phyloP scores from a whole-genome alignment of 1,284 basidiomycete species.

The Irpex sp. region DNA sequence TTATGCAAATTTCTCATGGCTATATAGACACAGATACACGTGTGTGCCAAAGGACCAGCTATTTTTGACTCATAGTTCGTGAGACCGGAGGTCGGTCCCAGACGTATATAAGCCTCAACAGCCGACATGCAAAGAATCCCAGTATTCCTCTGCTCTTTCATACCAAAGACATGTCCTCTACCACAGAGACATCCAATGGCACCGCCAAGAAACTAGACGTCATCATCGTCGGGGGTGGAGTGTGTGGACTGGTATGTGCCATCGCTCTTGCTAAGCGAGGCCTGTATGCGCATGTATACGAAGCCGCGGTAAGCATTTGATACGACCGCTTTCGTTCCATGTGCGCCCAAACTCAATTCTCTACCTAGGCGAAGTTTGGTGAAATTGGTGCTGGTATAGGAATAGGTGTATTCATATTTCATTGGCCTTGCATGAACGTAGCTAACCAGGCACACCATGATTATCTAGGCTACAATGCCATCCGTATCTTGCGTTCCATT shows the following conservation, averaged over 20 bases:
- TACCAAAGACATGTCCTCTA: background rate
- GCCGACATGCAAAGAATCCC: too few species aligned
- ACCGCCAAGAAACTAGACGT: conserved; percentile 1
- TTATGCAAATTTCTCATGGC: too few species aligned
- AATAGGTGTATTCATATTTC: conserved; percentile 30
- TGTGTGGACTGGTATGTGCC: conserved; percentile 16
- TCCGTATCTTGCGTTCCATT: conserved; percentile 40
- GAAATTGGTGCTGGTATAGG: conserved; percentile 52
- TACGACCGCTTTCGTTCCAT: too few species aligned
- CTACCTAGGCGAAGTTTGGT: conserved; percentile 34
- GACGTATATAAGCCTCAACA: too few species aligned
- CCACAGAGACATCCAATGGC: background rate
- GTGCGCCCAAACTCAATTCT: too few species aligned
- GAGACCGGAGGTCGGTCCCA: too few species aligned
- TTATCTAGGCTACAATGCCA: conserved; percentile 41
- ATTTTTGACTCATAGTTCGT: too few species aligned
- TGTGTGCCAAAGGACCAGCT: too few species aligned
- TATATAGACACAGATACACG: too few species aligned
- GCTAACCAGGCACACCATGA: background rate
- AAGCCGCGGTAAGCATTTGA: conserved; percentile 16
- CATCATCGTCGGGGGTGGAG: conserved; percentile 19
- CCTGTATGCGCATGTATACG: conserved; percentile 17
- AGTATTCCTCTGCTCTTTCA: too few species aligned
- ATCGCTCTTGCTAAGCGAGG: conserved; percentile 14
- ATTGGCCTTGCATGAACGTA: too few species aligned